A percentile compares a stretch with the other conserved stretches of the same genome.
Conservation (phyloP, 2,329 filamentous ascomycete species). For the Ceratocystis alfenasii region DNA sequence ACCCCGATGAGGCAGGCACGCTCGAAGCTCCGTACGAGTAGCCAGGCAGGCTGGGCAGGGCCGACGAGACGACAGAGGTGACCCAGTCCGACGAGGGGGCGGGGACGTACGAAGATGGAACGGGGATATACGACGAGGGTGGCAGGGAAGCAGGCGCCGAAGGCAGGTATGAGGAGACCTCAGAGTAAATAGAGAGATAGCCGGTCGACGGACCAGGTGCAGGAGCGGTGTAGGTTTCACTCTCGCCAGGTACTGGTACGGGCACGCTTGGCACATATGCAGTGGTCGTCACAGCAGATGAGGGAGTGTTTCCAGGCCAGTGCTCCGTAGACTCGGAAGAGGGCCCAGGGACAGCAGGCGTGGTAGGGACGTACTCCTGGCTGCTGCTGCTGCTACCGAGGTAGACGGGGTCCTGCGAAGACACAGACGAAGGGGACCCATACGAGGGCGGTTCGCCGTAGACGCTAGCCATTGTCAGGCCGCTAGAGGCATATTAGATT, state of each 20-base stretch:
- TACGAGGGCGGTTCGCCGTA: constrained; percentile 18
- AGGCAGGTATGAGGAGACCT: background rate
- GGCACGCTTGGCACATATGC: background rate
- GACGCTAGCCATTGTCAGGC: constrained; percentile 15
- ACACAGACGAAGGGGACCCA: background rate
- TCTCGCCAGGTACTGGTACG: background rate
- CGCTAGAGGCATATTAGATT: constrained; percentile 6
- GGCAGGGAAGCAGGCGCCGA: background rate
- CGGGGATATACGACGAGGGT: background rate
- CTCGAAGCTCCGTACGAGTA: constrained; percentile 12
- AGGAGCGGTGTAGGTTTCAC: background rate
- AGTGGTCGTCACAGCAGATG: background rate
- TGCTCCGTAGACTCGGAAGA: background rate
- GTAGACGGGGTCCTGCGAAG: background rate
- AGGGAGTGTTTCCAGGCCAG: background rate
- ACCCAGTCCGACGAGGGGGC: background rate
- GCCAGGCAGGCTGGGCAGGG: background rate
- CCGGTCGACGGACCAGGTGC: background rate
- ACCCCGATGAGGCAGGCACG: background rate
- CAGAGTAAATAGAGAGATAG: background rate
- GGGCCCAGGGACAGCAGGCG: background rate
- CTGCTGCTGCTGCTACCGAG: background rate
- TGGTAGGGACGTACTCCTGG: background rate
- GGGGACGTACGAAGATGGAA: background rate
- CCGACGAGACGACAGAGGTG: constrained; percentile 9